A percentile compares a stretch with the other conserved stretches of the same genome.
These are phyloP conservation scores for Backusella luteola DNA, from an alignment of 192 early-diverging fungal species.

Conservation along the genomic window DNA sequence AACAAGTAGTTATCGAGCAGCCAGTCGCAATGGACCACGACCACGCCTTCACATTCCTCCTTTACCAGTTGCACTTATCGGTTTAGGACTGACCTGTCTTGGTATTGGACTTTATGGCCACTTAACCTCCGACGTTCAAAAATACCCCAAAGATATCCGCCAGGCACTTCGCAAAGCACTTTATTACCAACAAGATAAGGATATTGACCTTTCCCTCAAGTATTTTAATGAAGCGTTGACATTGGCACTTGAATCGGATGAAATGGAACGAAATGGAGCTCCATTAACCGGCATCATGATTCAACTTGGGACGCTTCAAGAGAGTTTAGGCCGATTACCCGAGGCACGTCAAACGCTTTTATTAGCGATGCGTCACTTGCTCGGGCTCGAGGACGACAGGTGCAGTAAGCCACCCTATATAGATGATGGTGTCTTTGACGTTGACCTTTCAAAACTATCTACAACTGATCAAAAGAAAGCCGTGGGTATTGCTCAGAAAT, in stretches of 20 bases:
- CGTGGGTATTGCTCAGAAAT: conserved; percentile 52
- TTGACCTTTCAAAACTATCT: conserved; percentile 26
- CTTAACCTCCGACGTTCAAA: conserved; percentile 50
- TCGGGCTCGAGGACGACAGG: conserved; percentile 18
- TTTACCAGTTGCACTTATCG: conserved; percentile 41
- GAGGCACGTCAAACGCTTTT: conserved; percentile 49
- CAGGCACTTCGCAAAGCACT: conserved; percentile 50
- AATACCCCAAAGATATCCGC: conserved; percentile 50
- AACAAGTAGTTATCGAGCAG: neutral
- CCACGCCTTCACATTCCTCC: conserved; percentile 26
- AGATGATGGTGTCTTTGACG: conserved; percentile 3
- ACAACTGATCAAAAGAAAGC: conserved; percentile 40
- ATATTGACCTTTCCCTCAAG: conserved; percentile 38
- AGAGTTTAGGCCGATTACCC: conserved; percentile 36
- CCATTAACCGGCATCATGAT: conserved; percentile 63
- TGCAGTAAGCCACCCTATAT: conserved; percentile 1
- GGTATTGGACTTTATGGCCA: conserved; percentile 48
- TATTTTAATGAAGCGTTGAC: conserved; percentile 49
- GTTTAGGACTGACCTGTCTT: conserved; percentile 37
- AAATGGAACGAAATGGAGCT: conserved; percentile 42
- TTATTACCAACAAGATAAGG: conserved; percentile 54
- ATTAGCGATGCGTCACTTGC: conserved; percentile 16
- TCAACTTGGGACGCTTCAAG: conserved; percentile 48
- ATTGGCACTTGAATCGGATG: conserved; percentile 38
- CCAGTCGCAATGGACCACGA: neutral